Evolutionary conservation across 768 basidiomycete species (phyloP).

Genomic region (Sarcomyxa edulis): DNA sequence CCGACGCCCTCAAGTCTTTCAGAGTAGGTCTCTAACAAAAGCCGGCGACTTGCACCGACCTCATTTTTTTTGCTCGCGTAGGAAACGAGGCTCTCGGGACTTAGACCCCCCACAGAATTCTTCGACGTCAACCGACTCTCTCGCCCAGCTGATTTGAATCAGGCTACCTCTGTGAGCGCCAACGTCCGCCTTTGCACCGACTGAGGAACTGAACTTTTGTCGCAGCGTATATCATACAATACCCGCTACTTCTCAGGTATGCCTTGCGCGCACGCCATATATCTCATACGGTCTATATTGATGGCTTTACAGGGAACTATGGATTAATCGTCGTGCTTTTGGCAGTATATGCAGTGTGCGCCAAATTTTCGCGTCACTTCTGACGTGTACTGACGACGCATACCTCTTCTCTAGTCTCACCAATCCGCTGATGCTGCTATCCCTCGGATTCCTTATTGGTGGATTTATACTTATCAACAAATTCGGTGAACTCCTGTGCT

Average conservation of each 20-base stretch:
- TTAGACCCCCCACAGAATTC: constrained; percentile 72
- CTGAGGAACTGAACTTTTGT: not conserved
- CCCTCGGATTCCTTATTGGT: constrained; percentile 83
- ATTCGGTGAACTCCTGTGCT: constrained; percentile 56
- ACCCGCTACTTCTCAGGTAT: constrained; percentile 82
- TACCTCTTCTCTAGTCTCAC: constrained; percentile 50
- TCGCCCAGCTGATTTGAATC: constrained; percentile 76
- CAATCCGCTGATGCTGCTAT: constrained; percentile 76
- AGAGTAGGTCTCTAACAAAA: too few species aligned
- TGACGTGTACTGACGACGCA: not conserved
- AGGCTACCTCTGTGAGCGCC: constrained; percentile 63
- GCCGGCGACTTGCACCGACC: too few species aligned
- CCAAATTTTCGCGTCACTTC: constrained; percentile 1
- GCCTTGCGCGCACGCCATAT: constrained; percentile 3
- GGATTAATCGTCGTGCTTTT: constrained; percentile 69
- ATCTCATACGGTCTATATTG: not conserved
- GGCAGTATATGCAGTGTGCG: constrained; percentile 83
- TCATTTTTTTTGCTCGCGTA: constrained; percentile 22
- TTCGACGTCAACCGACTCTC: constrained; percentile 83
- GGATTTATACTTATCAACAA: constrained; percentile 88
- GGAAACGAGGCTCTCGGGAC: constrained; percentile 76
- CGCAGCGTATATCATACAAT: constrained; percentile 89
- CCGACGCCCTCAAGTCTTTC: constrained; percentile 64
- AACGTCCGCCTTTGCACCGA: not conserved
- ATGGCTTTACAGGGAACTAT: constrained; percentile 71